Base-by-base conservation (phyloP, 176 grass and related monocot species). In the Oryza meridionalis region DNA sequence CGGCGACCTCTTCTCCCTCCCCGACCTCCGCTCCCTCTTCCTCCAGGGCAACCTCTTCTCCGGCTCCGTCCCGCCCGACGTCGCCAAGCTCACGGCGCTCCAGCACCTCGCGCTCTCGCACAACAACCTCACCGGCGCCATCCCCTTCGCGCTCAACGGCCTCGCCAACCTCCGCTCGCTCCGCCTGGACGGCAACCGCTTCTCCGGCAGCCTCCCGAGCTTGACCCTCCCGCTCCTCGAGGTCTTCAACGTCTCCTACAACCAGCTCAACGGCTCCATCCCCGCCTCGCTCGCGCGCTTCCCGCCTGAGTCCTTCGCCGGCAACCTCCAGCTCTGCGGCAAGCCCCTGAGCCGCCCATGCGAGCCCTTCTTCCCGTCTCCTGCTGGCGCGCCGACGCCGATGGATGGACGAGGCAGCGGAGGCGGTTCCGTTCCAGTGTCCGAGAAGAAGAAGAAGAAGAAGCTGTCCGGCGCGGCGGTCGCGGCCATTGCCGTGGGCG, bases 261-360 rank as follows among this genome's bases (percentile, higher is more conserved):
- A 98, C 86, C 46, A 87, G 10, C 89, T 95, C 59, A 88, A 92
- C n/a, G 96, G 96, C 2, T 88, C 96, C 45, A 88, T 98, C 67
- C 96, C 96, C 4, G 5, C 3, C 53, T 75, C 73, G 21, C 91
- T 98, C 65, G 69, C 82, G 25, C 4, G 37, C 0, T 98, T 98
- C 80, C 82, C 87, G 4, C 55, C 25, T 0, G 90, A 79, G 0
- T 86, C 93, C 37, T 98, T 98, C 45, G 25, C 68, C 1, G 85
- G 93, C 3, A 98, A 95, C 76, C 65, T 77, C 31, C 22, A 74
- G 4, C 91, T 95, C 65, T 95, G 93, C 73, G 96, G 93, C 37
- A 9, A 11, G 59, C 96, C 91, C 0, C 77, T 93, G 4, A 37
- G 64, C 89, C 7, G 2, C 13, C 87, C 86, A 11, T 90, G 88